Percentiles rank a stretch among this genome's conserved stretches.
phyloP scores from a whole-genome alignment of 2,329 filamentous ascomycete species.

The Cytospora chrysosperma region DNA sequence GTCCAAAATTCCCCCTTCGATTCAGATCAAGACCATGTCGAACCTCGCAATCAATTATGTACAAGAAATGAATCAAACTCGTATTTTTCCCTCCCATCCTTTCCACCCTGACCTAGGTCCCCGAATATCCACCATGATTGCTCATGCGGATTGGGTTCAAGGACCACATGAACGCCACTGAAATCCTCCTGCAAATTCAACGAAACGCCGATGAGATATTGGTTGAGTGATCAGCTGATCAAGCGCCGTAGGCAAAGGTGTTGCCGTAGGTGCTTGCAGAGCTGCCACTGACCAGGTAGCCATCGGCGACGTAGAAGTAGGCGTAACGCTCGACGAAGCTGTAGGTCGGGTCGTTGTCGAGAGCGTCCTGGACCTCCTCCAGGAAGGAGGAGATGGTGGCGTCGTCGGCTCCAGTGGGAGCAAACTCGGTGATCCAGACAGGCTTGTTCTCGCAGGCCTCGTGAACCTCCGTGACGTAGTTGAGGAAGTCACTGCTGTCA shows the following conservation, averaged over 20 bases:
- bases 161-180: conserved; percentile 10
- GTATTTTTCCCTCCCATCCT: background rate
- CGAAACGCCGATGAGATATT: conserved; percentile 8
- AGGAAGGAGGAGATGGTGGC: conserved; percentile 48
- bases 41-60: background rate
- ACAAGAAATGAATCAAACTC: conserved; percentile 18
- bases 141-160: background rate
- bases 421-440: conserved; percentile 67
- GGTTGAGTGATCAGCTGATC: conserved; percentile 21
- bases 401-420: conserved; percentile 45
- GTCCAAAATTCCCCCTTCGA: background rate
- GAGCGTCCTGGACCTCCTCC: conserved; percentile 43
- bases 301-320: conserved; percentile 53
- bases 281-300: conserved; percentile 41
- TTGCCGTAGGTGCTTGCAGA: conserved; percentile 48
- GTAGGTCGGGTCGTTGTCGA: conserved; percentile 46
- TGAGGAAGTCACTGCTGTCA: conserved; percentile 50
- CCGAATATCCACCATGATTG: background rate
- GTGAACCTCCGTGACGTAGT: conserved; percentile 50
- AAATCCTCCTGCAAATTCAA: conserved; percentile 23
- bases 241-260: conserved; percentile 45
- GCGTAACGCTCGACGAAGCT: conserved; percentile 55
- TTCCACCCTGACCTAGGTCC: conserved; percentile 5
- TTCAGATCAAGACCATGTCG: background rate
- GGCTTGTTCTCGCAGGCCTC: conserved; percentile 46